Evolutionary conservation across 2,329 filamentous ascomycete genomes (phyloP), one percentile per base, ranked within the genome.

Genomic region (Lecanicillium sp.): DNA sequence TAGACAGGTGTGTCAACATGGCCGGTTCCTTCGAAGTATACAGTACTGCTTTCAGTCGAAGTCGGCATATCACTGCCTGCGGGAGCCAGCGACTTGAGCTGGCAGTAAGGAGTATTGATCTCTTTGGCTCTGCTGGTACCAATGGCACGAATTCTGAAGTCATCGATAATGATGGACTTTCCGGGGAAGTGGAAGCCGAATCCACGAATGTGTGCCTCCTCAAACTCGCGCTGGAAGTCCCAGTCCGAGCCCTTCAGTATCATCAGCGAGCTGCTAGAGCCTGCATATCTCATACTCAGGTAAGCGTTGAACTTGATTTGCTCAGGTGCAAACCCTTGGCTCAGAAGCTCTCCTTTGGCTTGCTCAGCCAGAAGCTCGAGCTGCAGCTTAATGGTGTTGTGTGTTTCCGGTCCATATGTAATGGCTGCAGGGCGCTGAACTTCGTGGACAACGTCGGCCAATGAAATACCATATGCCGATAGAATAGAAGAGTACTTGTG

Each of bases 191-290:
- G 82, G 55, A 87, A 87, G 2, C 81, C 81, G 50, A 87, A 87
- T 49, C 86, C 83, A 49, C 83, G 80, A 46, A 83, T 72, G 52
- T 88, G 83, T 44, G 84, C 78, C 47, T 77, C 74, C 33, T 49
- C 47, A 32, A 51, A 51, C 35, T 42, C 46, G 4, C 42, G 41
- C 32, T 40, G 41, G 14, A 50, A 50, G 18, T 53, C 38, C 51
- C 51, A 51, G 37, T 50, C 50, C 3, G 42, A 42, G 2, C 48
- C 52, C 43, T 51, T 47, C 37, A 56, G 40, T 9, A 59, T 57
- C 58, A 60, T 61, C 25, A 69, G 49, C 2, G 58, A 57, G 12
- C 64, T 68, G 36, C 62, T 64, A 3, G 62, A 62, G 10, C 65
- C 66, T 2, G 57, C 54, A 29, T 69, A 69, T 39, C 64, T 52